Conservation (phyloP, 164 flowering plant genomes). For the Annona cherimola region DNA sequence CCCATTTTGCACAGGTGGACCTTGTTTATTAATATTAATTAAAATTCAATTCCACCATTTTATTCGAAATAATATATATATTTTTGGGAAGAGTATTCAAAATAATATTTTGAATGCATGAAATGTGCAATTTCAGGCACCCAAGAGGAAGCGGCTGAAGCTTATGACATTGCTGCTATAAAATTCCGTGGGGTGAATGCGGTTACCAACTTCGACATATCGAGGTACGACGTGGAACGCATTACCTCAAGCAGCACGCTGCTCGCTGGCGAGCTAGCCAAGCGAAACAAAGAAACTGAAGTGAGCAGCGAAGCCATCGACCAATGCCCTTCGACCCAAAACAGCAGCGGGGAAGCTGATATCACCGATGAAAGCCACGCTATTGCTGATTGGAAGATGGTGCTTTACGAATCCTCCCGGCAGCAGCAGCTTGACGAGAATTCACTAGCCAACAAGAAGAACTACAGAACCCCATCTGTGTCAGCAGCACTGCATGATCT, state of each 20-base stretch:
- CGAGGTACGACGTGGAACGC: slow-evolving; percentile 53
- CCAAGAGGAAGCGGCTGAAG: slow-evolving; percentile 79
- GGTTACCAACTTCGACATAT: slow-evolving; percentile 63
- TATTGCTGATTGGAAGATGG: slow-evolving; percentile 44
- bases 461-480: slow-evolving; percentile 24
- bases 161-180: slow-evolving; percentile 70
- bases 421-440: slow-evolving; percentile 19
- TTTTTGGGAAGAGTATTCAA: no score
- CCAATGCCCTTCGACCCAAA: slow-evolving; percentile 12
- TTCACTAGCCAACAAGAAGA: slow-evolving; percentile 17
- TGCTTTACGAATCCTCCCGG: slow-evolving; percentile 23
- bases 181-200: slow-evolving; percentile 65
- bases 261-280: slow-evolving; percentile 50
- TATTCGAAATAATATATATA: no score
- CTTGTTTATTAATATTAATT: no score
- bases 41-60: no score
- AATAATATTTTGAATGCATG: no score
- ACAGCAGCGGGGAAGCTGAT: slow-evolving; percentile 15
- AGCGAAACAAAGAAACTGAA: slow-evolving; percentile 32
- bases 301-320: slow-evolving; percentile 6
- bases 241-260: slow-evolving; percentile 57
- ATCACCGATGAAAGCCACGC: slow-evolving; percentile 19
- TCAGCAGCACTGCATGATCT: slow-evolving; percentile 45
- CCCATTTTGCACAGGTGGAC: no score
- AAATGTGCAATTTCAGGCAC: slow-evolving; percentile 46